Conservation (phyloP, 805 yeast genomes). For the Hanseniaspora vineae region DNA sequence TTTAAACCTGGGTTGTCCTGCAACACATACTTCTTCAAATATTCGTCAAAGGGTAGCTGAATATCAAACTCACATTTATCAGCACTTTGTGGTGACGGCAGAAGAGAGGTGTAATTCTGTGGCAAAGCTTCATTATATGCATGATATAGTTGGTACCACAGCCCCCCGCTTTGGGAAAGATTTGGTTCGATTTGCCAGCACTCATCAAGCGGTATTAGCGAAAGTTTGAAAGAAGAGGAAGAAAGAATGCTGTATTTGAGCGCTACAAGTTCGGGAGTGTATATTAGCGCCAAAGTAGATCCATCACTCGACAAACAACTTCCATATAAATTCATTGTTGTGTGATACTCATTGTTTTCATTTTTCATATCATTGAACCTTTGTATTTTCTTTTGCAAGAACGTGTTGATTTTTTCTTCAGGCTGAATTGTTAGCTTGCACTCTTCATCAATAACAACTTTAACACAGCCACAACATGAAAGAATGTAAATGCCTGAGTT, state of each 20-base stretch:
- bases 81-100: background rate
- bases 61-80: slow-evolving; percentile 4
- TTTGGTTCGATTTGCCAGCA: slow-evolving; percentile 15
- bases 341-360: background rate
- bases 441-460: background rate
- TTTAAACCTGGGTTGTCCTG: slow-evolving; percentile 8
- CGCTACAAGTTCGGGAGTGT: slow-evolving; percentile 17
- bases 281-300: slow-evolving; percentile 17
- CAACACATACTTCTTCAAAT: slow-evolving; percentile 9
- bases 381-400: background rate
- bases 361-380: background rate
- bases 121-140: slow-evolving; percentile 17
- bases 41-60: slow-evolving; percentile 11
- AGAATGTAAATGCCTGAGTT: background rate
- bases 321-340: slow-evolving; percentile 14
- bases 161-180: slow-evolving; percentile 16
- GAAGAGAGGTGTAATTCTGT: background rate
- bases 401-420: background rate
- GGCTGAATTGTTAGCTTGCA: background rate
- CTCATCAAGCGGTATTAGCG: slow-evolving; percentile 17
- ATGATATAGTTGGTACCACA: slow-evolving; percentile 23
- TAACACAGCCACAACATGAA: background rate
- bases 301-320: slow-evolving; percentile 18
- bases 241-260: slow-evolving; percentile 19
- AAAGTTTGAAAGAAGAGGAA: slow-evolving; percentile 14